Conservation (phyloP, 768 basidiomycete species). For the Leccinum aurantiacum region DNA sequence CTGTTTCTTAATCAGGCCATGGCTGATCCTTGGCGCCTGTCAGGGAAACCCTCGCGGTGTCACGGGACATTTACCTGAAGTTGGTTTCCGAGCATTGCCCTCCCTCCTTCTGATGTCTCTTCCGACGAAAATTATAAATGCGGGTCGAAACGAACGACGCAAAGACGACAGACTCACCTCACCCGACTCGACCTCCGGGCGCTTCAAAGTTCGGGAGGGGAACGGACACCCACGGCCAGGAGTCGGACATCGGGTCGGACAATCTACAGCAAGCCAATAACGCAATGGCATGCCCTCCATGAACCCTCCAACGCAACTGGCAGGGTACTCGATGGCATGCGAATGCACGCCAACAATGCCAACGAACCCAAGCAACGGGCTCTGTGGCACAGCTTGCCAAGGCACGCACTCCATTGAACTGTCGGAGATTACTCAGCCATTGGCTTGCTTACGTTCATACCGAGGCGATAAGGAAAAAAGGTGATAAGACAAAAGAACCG, state of each 20-base stretch:
- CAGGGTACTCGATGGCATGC: not conserved
- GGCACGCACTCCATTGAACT: slow-evolving; percentile 7
- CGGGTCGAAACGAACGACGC: not conserved
- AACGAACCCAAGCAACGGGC: not conserved
- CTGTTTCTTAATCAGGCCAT: not conserved
- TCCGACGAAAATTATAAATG: not conserved
- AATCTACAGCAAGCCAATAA: slow-evolving; percentile 14
- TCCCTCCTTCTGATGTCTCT: not conserved
- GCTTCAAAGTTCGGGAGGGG: not conserved
- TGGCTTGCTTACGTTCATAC: slow-evolving; percentile 1
- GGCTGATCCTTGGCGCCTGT: not conserved
- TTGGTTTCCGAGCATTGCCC: not conserved
- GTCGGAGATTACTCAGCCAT: not conserved
- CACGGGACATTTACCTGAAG: not conserved
- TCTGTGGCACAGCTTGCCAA: slow-evolving; percentile 23
- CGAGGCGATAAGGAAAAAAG: slow-evolving; percentile 6
- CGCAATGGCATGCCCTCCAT: not conserved
- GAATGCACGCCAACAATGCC: not conserved
- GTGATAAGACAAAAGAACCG: slow-evolving; percentile 8
- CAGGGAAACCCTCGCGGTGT: not conserved
- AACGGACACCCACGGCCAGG: not conserved
- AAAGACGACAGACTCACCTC: not conserved
- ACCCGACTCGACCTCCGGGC: not conserved
- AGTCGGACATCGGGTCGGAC: not conserved
- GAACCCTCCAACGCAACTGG: not conserved